Evolutionary conservation across 139 green algal species (phyloP).

Genomic region (Microglena sp.): DNA sequence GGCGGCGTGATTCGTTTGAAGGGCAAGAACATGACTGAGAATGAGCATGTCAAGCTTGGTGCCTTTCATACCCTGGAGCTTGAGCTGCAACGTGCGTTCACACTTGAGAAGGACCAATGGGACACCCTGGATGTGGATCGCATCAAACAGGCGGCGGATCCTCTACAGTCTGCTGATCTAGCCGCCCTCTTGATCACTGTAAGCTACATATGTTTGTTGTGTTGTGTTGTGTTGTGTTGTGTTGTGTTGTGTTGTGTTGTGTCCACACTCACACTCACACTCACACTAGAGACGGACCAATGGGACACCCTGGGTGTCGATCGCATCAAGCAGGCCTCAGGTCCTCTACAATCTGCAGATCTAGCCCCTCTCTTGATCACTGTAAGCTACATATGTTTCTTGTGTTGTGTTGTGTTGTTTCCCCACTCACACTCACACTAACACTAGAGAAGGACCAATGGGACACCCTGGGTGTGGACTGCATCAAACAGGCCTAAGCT

Average conservation of each 20-base stretch:
- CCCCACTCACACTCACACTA: slow-evolving; percentile 68
- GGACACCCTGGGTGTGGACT: slow-evolving; percentile 77
- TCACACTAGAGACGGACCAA: too few relatives aligned
- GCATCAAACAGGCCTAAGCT: too few relatives aligned
- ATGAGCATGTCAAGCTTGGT: slow-evolving; percentile 84
- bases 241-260: too few relatives aligned
- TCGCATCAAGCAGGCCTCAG: slow-evolving; percentile 46
- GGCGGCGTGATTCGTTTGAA: slow-evolving; percentile 50
- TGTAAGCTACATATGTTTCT: slow-evolving; percentile 16
- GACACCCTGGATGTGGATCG: slow-evolving; percentile 76
- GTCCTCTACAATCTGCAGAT: slow-evolving; percentile 71
- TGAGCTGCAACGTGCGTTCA: slow-evolving; percentile 70
- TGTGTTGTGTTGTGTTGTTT: not conserved
- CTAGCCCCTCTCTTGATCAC: slow-evolving; percentile 85
- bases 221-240: too few relatives aligned
- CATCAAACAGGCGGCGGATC: slow-evolving; percentile 55
- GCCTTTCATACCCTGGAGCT: slow-evolving; percentile 94
- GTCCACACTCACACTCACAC: too few relatives aligned
- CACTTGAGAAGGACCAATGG: slow-evolving; percentile 71
- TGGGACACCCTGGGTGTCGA: slow-evolving; percentile 85
- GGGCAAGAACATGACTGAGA: slow-evolving; percentile 67
- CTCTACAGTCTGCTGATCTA: slow-evolving; percentile 71
- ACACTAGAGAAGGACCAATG: slow-evolving; percentile 71
- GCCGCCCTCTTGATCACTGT: slow-evolving; percentile 83
- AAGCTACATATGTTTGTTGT: slow-evolving; percentile 8